Evolutionary conservation across 495 filamentous ascomycete species (phyloP).

Genomic region (Aspergillus ellipticus): DNA sequence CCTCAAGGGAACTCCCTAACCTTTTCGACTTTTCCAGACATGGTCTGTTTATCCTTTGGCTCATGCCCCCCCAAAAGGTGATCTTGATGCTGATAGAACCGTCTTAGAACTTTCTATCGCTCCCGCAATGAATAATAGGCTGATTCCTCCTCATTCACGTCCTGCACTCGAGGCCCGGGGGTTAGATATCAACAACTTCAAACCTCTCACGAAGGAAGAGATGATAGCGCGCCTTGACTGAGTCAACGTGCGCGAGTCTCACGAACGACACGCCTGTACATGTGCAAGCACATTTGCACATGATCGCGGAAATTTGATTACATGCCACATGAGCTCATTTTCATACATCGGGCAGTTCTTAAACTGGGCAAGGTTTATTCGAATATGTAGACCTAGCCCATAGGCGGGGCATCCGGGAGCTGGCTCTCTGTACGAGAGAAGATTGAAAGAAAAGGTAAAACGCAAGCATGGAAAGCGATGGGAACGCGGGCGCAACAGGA

Average conservation of each 20-base stretch:
- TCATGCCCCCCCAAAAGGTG: background rate
- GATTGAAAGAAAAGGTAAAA: conserved; percentile 18
- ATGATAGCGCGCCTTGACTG: conserved; percentile 98
- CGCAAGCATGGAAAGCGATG: conserved; percentile 6
- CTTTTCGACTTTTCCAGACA: conserved; percentile 94
- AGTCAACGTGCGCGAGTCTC: conserved; percentile 40
- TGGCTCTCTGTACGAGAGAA: conserved; percentile 28
- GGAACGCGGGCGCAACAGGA: background rate
- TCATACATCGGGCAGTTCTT: conserved; percentile 34
- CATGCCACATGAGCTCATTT: conserved; percentile 33
- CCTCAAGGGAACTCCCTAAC: conserved; percentile 73
- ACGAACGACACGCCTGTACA: conserved; percentile 39
- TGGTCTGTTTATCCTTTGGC: conserved; percentile 54
- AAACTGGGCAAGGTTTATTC: conserved; percentile 22
- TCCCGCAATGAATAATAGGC: conserved; percentile 76
- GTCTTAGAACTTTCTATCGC: conserved; percentile 87
- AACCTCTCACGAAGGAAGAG: conserved; percentile 82
- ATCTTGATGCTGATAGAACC: background rate
- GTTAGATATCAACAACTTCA: conserved; percentile 91
- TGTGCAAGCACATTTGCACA: conserved; percentile 26
- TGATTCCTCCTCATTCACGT: conserved; percentile 81
- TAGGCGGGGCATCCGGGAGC: conserved; percentile 23
- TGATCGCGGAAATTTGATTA: conserved; percentile 29
- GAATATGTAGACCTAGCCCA: conserved; percentile 20
- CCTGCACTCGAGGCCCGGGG: conserved; percentile 69